Base-by-base conservation (phyloP, 2,329 filamentous ascomycete species). In the Pseudogymnoascus sp. region DNA sequence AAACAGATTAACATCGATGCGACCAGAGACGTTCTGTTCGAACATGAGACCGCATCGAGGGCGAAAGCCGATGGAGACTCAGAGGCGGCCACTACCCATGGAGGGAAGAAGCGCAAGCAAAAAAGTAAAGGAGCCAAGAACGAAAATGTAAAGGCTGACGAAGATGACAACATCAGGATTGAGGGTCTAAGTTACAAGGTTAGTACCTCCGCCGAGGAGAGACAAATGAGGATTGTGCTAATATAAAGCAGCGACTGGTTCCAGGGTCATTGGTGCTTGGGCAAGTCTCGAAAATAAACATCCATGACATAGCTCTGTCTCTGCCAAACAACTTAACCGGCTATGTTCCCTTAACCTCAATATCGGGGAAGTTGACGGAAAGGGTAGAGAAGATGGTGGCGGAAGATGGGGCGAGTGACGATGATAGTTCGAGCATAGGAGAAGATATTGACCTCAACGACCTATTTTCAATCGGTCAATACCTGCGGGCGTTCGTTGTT, bases 1-100 rank as follows among this genome's bases (percentile, higher is more conserved):
- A 97, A 96, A 77, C 91, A 97, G 75, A 97, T 99, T 65, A 88
- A 94, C 70, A 87, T 95, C 62, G 89, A 97, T 75, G 94, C 94
- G 50, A 94, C 89, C 71, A 87, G 88, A 68, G 94, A 99, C 78
- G 94, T 92, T 39, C 78, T 95, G 38, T 94, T 93, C 72, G 94
- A 97, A 75, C 87, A 95, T 68, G 82, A 87, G 67, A 84, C 83
- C 57, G 76, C 78, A 58, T 79, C 81, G 61, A 75, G 76, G 43
- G 71, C 75, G 28, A 78, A 77, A 60, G 65, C 69, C 41, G 73
- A 73, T 11, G 76, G 75, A 68, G 69, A 68, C 58, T 65, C 61
- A 16, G 69, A 66, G 41, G 69, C 70, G 59, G 68, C 66, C 12
- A 68, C 66, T 14, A 62, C 2, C 62, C 14, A 63, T 65, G 50